Evolutionary conservation across 2,329 filamentous ascomycete genomes (phyloP), one percentile per base, ranked within the genome.

Genomic region (Ceratocystis diversiconidia): DNA sequence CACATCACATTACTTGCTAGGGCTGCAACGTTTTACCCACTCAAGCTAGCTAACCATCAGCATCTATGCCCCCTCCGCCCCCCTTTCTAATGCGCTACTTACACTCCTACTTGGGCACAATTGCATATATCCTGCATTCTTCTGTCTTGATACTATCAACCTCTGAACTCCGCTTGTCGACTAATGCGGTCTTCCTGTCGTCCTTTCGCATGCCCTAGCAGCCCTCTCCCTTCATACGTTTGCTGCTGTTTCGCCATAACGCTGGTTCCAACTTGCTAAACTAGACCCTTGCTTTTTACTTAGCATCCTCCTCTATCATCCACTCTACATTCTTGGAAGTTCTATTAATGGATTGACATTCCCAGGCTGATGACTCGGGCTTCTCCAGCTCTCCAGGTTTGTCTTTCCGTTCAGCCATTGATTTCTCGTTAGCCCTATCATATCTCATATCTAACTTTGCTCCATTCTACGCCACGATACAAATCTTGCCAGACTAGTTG

Each of bases 61-160:
- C 36, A 41, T 41, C 36, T 41, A 41, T 41, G 36, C 36, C 36
- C 36, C 36, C 36, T 41, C 36, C 36, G 10, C 36, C 36, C 36
- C 36, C 36, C 36, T 41, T 41, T 41, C 36, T 41, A 41, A 25
- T 52, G n/a, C 30, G 52, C 52, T 57, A 28, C 52, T 32, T 57
- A 28, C 52, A 59, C 52, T 59, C 28, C 28, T 59, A 7, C 12
- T 17, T 30, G 25, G 52, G 52, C 52, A 59, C 28, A 32, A 8
- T 59, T 59, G 28, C 25, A 59, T 59, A 32, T 32, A 30, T 57
- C 28, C 28, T 59, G 28, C 52, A 59, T 59, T 59, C 52, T 59
- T 32, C 52, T 59, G 28, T 59, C 52, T 59, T 36, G 52, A 57
- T 57, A 57, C 52, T 57, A 57, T 57, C 52, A 28, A 17, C 52